Percentiles rank a stretch among this genome's conserved stretches.
Conservation (phyloP, 202 grass and related monocot genomes). For the Bolboschoenoplectus hybrid region DNA sequence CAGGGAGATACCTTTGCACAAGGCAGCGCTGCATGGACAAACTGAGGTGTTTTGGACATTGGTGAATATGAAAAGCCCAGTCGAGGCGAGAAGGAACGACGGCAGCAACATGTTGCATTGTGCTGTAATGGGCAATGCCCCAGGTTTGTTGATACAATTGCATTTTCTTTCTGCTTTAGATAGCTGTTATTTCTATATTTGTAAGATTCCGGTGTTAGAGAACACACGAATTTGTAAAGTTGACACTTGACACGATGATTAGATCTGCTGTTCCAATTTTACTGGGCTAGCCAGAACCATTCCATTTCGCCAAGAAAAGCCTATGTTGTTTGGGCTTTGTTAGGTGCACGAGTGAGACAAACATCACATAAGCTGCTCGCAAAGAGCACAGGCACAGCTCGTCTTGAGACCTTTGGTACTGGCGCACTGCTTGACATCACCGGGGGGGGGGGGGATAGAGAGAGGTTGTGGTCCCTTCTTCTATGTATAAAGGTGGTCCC, state of each 20-base stretch:
- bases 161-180: background rate
- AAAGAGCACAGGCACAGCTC: no score
- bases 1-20: conserved; percentile 23
- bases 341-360: no score
- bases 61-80: background rate
- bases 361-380: no score
- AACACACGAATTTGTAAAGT: background rate
- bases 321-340: background rate
- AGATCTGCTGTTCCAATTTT: background rate
- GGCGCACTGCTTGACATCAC: no score
- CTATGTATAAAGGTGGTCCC: no score
- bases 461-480: no score
- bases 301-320: background rate
- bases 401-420: no score
- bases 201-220: no score
- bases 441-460: no score
- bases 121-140: conserved; percentile 43
- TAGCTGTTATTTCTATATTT: conserved; percentile 2
- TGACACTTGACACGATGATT: no score
- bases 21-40: background rate
- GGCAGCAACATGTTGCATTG: conserved; percentile 40
- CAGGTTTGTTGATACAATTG: conserved; percentile 25
- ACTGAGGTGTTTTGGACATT: conserved; percentile 12
- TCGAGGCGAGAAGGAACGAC: background rate
- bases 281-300: background rate